Conservation (phyloP, 345 rosid genomes). For the Balakata baccata region DNA sequence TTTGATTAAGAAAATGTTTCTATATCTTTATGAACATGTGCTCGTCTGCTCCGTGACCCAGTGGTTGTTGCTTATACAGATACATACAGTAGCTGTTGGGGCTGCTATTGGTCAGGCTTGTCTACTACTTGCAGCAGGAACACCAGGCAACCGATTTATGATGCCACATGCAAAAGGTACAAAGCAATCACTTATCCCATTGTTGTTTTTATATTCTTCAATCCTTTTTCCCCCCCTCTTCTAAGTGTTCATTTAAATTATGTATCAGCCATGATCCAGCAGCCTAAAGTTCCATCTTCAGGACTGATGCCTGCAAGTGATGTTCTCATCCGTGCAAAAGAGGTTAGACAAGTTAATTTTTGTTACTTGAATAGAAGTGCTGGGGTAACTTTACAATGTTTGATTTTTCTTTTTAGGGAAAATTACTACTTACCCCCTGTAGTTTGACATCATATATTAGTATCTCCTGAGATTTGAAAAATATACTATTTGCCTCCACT, state of each 20-base stretch:
- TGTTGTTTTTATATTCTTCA: not conserved
- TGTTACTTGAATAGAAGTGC: not conserved
- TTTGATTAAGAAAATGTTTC: not conserved
- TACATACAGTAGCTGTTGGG: conserved; percentile 73
- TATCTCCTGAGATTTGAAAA: no score
- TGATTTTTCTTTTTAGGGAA: not conserved
- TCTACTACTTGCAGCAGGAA: conserved; percentile 78
- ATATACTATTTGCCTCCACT: no score
- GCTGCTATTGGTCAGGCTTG: conserved; percentile 82
- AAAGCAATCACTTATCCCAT: not conserved
- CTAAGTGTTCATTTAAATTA: conserved; percentile 20
- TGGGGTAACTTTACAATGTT: not conserved
- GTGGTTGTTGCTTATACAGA: conserved; percentile 39
- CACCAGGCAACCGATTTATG: conserved; percentile 79
- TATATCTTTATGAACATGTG: not conserved
- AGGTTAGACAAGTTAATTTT: conserved; percentile 45
- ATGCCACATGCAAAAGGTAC: conserved; percentile 88
- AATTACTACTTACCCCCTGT: no score
- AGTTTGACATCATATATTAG: no score
- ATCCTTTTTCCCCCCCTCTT: no score
- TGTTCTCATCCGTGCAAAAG: conserved; percentile 77
- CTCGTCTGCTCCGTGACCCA: not conserved
- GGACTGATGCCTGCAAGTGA: conserved; percentile 88
- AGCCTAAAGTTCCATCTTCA: conserved; percentile 77
- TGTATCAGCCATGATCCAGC: conserved; percentile 74